Evolutionary conservation across 108 stramenopile genomes (phyloP), one percentile per base, ranked within the genome.

Genomic region (Discostella pseudostelligera): DNA sequence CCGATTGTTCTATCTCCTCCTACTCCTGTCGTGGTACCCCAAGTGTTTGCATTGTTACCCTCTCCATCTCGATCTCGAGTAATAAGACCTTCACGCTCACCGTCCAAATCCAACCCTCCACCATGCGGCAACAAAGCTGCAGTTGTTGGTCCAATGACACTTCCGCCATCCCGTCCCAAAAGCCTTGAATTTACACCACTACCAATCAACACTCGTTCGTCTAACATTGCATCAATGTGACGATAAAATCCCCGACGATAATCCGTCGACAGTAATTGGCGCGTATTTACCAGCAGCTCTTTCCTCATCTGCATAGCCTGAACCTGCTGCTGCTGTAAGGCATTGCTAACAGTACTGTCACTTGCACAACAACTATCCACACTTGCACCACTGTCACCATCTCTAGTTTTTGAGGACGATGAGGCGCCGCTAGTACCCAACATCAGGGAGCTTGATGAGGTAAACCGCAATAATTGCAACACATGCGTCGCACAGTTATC

Each of bases 181-280:
- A 55, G 20, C 35, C 29, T 22, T 16, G 61, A 62, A 62, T 61
- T 26, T 2, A 25, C 16, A 2, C 24, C 13, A 29, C 53, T 72
- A 25, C 89, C 90, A 48, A 83, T 71, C 59, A 93, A 65, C 11
- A 96, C 66, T 16, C 83, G 78, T 70, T 97, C 98, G 49, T 97
- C 93, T 43, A 98, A 74, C 39, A 98, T 81, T 5, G 81, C 64
- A 75, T 97, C 97, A 25, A 97, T 81, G 59, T 89, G 92, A 9
- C 79, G 78, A 37, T 81, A 84, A 75, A 97, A 93, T n/a, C 92
- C 95, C 11, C 78, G 79, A 5, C 90, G 88, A 65, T 97, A 96
- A 13, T 94, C 89, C 0, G 75, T 97, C 19, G 92, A 89, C 11
- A 98, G 72, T 13, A 98, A 89, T 63, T 97, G 95, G 2, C 96